Conservation (phyloP, 345 rosid species). For the Syzygium oleosum region DNA sequence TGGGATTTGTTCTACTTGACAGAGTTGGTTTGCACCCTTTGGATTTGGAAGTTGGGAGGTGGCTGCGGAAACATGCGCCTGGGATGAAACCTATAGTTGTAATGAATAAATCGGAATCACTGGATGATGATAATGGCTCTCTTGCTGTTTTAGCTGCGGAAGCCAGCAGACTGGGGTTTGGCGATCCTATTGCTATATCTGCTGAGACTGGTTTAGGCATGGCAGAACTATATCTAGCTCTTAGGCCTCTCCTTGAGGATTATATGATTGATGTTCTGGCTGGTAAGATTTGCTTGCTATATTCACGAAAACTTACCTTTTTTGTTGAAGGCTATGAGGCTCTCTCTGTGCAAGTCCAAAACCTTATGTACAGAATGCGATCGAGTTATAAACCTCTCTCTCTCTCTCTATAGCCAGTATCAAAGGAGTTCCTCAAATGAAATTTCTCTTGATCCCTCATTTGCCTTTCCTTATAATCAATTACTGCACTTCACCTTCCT, state of each 20-base stretch:
- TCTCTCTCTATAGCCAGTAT: neutral
- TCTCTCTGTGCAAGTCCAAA: neutral
- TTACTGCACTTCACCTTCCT: neutral
- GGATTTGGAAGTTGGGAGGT: slow-evolving; percentile 90
- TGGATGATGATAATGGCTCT: slow-evolving; percentile 43
- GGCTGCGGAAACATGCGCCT: slow-evolving; percentile 82
- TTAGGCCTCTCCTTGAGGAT: slow-evolving; percentile 59
- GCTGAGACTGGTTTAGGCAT: slow-evolving; percentile 97
- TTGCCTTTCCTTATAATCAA: neutral
- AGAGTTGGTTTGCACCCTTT: slow-evolving; percentile 89
- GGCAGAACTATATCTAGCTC: slow-evolving; percentile 70
- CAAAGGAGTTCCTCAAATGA: neutral
- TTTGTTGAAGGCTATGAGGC: neutral
- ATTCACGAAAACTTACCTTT: neutral
- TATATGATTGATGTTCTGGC: slow-evolving; percentile 42
- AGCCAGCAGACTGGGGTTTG: slow-evolving; percentile 62
- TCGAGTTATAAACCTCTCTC: neutral
- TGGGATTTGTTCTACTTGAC: neutral
- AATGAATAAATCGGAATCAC: slow-evolving; percentile 85
- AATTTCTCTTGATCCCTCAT: neutral
- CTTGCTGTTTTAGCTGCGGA: slow-evolving; percentile 62
- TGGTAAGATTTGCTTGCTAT: slow-evolving; percentile 25
- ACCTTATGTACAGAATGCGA: neutral
- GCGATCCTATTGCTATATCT: slow-evolving; percentile 85
- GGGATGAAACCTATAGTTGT: slow-evolving; percentile 60